A percentile compares a stretch with the other conserved stretches of the same genome.
Conservation (phyloP, 2,329 filamentous ascomycete species). For the Magnaporthales sp. region DNA sequence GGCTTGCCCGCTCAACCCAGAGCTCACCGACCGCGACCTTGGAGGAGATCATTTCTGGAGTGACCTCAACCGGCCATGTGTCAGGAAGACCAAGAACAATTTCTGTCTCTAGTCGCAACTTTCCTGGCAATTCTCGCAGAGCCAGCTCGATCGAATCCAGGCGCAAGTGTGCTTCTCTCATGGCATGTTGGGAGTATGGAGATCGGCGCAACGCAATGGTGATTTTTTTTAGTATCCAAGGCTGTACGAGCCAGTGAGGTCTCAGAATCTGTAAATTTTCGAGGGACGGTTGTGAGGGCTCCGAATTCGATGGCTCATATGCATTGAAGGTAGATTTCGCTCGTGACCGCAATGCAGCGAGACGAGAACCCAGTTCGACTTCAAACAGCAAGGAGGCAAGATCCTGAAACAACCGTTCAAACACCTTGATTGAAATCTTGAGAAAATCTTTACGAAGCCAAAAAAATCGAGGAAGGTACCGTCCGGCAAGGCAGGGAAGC, state of each 20-base stretch:
- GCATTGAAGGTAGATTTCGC: too few relatives aligned
- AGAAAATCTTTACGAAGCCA: not conserved
- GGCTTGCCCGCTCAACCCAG: conserved; percentile 5
- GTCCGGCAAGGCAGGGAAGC: too few relatives aligned
- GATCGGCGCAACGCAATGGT: not conserved
- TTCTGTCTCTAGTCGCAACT: not conserved
- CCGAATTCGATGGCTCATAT: not conserved
- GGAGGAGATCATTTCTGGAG: not conserved
- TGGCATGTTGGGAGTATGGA: not conserved
- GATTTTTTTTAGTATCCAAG: not conserved
- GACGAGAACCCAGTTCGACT: not conserved
- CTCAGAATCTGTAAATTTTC: not conserved
- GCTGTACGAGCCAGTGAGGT: not conserved
- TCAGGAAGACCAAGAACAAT: not conserved
- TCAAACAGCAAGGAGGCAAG: too few relatives aligned
- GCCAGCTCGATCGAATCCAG: not conserved
- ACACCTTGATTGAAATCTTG: not conserved
- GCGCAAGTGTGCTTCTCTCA: conserved; percentile 1
- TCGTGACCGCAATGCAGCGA: too few relatives aligned
- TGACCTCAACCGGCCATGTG: not conserved
- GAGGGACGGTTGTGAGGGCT: not conserved
- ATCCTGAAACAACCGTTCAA: not conserved
- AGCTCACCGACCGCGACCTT: not conserved
- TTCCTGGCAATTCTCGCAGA: not conserved
- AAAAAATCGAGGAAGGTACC: not conserved